Evolutionary conservation across 2,329 filamentous ascomycete genomes (phyloP), one percentile per base, ranked within the genome.

Genomic region (Catunica adiposa): DNA sequence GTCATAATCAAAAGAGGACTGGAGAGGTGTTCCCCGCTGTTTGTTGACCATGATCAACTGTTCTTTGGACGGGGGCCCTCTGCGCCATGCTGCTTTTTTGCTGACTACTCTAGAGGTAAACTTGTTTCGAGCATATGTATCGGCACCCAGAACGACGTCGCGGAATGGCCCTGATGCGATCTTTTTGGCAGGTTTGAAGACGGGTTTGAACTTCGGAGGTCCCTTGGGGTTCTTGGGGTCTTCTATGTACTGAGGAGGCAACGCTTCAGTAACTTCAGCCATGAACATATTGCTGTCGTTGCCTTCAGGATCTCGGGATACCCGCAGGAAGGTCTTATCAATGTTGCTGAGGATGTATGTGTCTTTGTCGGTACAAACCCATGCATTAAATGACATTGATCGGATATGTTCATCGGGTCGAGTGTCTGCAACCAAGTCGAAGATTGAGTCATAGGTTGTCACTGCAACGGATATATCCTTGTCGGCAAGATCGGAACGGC

Each of bases 371-470:
- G 90, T 77, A 61, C 84, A 80, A 1, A 97, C 88, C 92, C 92
- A 98, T 0, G 87, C 76, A 64, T 86, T 72, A 14, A 73, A 74
- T 64, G 88, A 95, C 20, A 94, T 72, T 15, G 76, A 72, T 47
- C 87, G 80, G 59, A 97, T 89, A 63, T 89, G 83, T 47, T 75
- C 74, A 63, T 97, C 90, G 26, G 79, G 80, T 2, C 82, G 84
- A 0, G 82, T 83, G 65, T 97, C 90, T 47, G 83, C 77, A 37
- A 98, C 83, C 14, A 98, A 76, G 63, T 97, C 92, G 61, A 89
- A 83, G n/a, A 98, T 82, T 1, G 84, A 90, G 57, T 86, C 84
- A 66, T 97, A 98, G 62, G 95, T 87, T 6, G 86, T 90, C 63
- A 97, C 94, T 0, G 79, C 84, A 29, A 96, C 71, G 20, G 73